Conservation (phyloP, 2,329 filamentous ascomycete species). For the Fusarium mexicanum region DNA sequence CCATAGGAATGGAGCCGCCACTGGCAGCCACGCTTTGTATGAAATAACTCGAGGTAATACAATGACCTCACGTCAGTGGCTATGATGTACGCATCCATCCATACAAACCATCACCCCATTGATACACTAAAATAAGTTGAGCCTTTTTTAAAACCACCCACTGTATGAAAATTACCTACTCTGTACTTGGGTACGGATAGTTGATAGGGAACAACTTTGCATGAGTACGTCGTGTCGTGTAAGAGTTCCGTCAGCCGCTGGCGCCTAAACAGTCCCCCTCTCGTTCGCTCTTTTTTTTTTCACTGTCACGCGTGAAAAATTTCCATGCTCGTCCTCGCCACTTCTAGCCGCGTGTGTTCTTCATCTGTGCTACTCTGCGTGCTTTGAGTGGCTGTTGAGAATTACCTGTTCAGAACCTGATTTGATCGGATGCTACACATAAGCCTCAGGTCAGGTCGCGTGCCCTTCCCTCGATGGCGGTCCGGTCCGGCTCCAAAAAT, state of each 20-base stretch:
- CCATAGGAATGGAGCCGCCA: constrained; percentile 12
- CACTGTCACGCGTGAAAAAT: constrained; percentile 14
- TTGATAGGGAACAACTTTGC: background rate
- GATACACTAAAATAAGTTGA: background rate
- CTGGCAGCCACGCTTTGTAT: constrained; percentile 4
- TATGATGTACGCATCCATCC: background rate
- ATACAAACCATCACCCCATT: background rate
- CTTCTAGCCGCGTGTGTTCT: constrained; percentile 12
- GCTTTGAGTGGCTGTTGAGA: constrained; percentile 12
- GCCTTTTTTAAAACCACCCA: background rate
- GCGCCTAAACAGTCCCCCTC: constrained; percentile 21
- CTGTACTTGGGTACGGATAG: no score
- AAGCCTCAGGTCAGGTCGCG: constrained; percentile 23
- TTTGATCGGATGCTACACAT: constrained; percentile 13
- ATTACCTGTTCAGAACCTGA: constrained; percentile 5
- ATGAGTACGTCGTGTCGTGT: background rate
- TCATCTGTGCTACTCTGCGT: constrained; percentile 16
- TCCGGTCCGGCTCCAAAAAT: constrained; percentile 23
- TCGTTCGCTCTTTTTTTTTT: background rate
- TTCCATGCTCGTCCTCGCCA: constrained; percentile 18
- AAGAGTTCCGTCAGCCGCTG: constrained; percentile 16
- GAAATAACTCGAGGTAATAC: background rate
- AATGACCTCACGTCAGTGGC: constrained; percentile 12
- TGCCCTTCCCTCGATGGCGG: constrained; percentile 19
- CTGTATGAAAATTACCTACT: background rate